phyloP scores from a whole-genome alignment of 495 filamentous ascomycete genomes.

The Oidiodendron maius region DNA sequence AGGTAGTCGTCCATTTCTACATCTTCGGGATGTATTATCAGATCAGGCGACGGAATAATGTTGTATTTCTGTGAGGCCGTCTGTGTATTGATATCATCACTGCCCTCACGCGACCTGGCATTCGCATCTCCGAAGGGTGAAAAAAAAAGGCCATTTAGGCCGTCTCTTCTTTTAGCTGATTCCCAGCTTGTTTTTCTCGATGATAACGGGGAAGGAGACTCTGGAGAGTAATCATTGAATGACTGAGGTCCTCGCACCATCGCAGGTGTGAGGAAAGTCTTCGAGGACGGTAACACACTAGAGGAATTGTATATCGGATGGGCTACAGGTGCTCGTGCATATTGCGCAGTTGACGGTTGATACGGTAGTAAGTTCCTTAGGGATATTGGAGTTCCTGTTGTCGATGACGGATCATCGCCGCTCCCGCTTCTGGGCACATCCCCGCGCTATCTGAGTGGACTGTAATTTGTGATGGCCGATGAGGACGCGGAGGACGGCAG shows the following conservation, averaged over 20 bases:
- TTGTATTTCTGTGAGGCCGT: constrained; percentile 76
- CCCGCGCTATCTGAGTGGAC: constrained; percentile 24
- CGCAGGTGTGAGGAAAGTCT: constrained; percentile 22
- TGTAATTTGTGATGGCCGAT: constrained; percentile 21
- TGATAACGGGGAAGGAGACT: constrained; percentile 32
- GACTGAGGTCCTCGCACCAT: constrained; percentile 10
- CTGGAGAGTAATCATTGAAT: constrained; percentile 12
- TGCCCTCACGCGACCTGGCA: constrained; percentile 53
- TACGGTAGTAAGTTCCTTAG: constrained; percentile 19
- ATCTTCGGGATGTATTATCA: constrained; percentile 69
- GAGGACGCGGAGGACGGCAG: constrained; percentile 3
- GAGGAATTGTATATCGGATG: constrained; percentile 12
- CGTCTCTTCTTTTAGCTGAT: constrained; percentile 46
- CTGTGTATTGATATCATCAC: constrained; percentile 67
- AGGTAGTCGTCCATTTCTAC: constrained; percentile 75
- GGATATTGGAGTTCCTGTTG: constrained; percentile 13
- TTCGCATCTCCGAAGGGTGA: constrained; percentile 54
- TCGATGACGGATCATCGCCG: constrained; percentile 6
- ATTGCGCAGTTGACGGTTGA: not conserved
- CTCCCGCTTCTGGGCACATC: constrained; percentile 15
- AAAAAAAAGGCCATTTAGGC: constrained; percentile 38
- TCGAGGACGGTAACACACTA: constrained; percentile 13
- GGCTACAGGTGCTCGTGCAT: not conserved
- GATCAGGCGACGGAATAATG: constrained; percentile 64
- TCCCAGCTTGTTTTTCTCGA: constrained; percentile 59